Evolutionary conservation across 495 filamentous ascomycete genomes (phyloP), one percentile per base, ranked within the genome.

Genomic region (Aspergillus ostianus): DNA sequence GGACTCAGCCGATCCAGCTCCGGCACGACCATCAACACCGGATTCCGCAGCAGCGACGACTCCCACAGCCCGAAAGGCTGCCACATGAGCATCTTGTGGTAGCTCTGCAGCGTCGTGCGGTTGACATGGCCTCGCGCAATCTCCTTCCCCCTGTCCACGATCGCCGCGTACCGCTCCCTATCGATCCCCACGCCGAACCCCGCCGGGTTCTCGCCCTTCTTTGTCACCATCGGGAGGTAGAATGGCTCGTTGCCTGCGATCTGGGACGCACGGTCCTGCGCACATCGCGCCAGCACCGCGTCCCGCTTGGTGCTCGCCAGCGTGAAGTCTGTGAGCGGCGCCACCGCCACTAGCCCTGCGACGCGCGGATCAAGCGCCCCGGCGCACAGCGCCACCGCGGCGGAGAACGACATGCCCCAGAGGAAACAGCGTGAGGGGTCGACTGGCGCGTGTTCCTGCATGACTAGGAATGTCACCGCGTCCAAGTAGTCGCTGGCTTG

Each of bases 361-460:
- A 36, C 53, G 29, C 53, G 32, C 36, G 30, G 30, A 27, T 55
- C 53, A 6, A 41, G 41, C n/a, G 27, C 32, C 6, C 26, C 53
- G 21, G 53, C 53, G 8, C 6, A 26, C 9, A 55, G 53, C 4
- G 53, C 53, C 26, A 55, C 41, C 0, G 12, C 15, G 17, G 53
- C 30, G 53, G 26, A 41, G 53, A 20, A 55, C n/a, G n/a, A 44
- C 20, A 55, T 10, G n/a, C 53, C 53, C 53, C 53, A 55, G 21
- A 55, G 12, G 4, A n/a, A 26, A 7, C 36, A 41, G 27, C 44
- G 30, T 32, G 18, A 10, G 30, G 53, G 32, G 27, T 55, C 53
- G 21, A 55, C 53, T 7, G 21, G 19, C 4, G n/a, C 30, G 5
- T 20, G 30, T 8, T 20, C 32, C 13, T 29, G 15, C 53, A 46